Percentiles rank a stretch among this genome's conserved stretches.
Conservation (phyloP, 2,329 filamentous ascomycete genomes). For the Aspergillus sp. region DNA sequence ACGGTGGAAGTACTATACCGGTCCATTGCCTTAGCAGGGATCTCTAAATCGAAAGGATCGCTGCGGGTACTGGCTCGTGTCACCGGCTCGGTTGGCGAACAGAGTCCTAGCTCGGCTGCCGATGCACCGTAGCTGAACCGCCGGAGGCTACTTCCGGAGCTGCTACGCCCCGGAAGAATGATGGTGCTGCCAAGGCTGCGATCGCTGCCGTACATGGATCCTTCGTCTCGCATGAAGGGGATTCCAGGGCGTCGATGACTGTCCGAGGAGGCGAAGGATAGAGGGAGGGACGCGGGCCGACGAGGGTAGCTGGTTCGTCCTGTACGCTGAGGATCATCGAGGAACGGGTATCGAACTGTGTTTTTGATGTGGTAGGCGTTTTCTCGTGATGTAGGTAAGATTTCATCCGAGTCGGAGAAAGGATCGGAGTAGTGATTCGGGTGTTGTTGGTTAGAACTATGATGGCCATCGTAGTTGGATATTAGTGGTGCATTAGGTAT, state of each 20-base stretch:
- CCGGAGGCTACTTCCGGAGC: conserved; percentile 21
- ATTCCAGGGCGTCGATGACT: neutral
- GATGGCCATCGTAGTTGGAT: neutral
- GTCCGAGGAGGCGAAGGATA: neutral
- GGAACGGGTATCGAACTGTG: conserved; percentile 6
- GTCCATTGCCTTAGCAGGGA: conserved; percentile 33
- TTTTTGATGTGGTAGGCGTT: neutral
- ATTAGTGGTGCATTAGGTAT: neutral
- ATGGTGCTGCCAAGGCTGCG: conserved; percentile 30
- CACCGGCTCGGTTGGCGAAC: conserved; percentile 2
- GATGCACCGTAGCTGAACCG: conserved; percentile 15
- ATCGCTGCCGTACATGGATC: conserved; percentile 18
- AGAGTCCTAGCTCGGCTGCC: conserved; percentile 5
- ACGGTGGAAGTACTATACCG: conserved; percentile 10
- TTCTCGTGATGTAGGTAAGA: neutral
- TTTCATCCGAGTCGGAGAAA: conserved; percentile 15
- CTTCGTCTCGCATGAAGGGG: neutral
- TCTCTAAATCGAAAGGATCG: conserved; percentile 38
- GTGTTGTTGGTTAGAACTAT: neutral
- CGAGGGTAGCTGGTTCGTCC: neutral
- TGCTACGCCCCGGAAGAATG: conserved; percentile 27
- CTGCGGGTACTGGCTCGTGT: conserved; percentile 27
- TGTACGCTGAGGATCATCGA: neutral
- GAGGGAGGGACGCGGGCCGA: conserved; percentile 2
- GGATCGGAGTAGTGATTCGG: conserved; percentile 9